Evolutionary conservation across 495 filamentous ascomycete species (phyloP).

Genomic region (Penicillium nucicola): DNA sequence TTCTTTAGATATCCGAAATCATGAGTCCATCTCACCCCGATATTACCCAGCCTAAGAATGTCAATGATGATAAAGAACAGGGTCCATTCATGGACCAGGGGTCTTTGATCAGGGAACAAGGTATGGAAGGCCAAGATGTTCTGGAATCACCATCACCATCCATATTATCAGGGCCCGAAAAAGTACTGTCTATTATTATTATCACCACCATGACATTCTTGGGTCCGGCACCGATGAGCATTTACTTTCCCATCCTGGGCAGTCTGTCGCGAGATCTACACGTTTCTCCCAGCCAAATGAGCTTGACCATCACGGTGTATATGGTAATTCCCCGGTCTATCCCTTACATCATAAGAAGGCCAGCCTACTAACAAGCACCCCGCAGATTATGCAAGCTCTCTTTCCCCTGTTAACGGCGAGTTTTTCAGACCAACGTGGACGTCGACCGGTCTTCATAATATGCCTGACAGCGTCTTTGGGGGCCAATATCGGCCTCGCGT

Average conservation of each 20-base stretch:
- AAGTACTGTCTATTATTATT: background rate
- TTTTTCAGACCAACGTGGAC: constrained; percentile 36
- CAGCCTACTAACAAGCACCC: background rate
- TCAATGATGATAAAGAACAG: no score
- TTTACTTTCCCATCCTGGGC: constrained; percentile 66
- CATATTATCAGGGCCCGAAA: background rate
- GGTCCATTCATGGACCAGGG: no score
- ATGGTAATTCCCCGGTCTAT: constrained; percentile 29
- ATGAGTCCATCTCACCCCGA: no score
- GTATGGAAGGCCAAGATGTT: no score
- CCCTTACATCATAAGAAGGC: background rate
- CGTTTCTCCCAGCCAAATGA: constrained; percentile 56
- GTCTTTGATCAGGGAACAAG: no score
- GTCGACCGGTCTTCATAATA: constrained; percentile 35
- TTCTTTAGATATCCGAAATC: no score
- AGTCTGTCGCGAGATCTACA: constrained; percentile 49
- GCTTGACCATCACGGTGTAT: constrained; percentile 60
- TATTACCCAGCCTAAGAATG: no score
- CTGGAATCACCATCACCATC: background rate
- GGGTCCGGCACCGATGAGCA: constrained; percentile 61
- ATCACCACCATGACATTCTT: constrained; percentile 41
- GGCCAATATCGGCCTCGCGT: constrained; percentile 38
- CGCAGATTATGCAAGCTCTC: constrained; percentile 37
- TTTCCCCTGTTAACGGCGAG: constrained; percentile 37
- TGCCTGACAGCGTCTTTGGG: constrained; percentile 33